Evolutionary conservation across 371 early-diverging fungal species (phyloP).

Genomic region (Circinella minor): DNA sequence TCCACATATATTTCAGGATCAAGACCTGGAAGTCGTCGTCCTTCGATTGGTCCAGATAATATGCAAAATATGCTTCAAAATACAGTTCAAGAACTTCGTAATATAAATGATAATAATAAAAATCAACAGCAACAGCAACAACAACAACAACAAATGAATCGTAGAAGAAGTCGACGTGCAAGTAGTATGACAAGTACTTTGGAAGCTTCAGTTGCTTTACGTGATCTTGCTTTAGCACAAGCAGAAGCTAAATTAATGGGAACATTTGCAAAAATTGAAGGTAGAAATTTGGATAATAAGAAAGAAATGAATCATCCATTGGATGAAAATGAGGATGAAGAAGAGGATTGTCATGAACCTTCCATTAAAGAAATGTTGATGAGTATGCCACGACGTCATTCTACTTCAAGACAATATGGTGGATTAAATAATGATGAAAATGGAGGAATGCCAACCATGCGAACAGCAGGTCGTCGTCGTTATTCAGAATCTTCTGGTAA

Average conservation of each 20-base stretch:
- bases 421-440: constrained; percentile 2
- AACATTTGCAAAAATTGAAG: constrained; percentile 19
- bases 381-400: constrained; percentile 17
- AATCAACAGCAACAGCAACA: not conserved
- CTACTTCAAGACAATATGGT: constrained; percentile 9
- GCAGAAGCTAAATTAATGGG: constrained; percentile 46
- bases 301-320: not conserved
- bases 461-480: constrained; percentile 11
- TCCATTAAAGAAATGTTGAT: constrained; percentile 5
- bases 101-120: constrained; percentile 18
- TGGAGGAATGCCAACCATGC: not conserved
- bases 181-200: constrained; percentile 25
- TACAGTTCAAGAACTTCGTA: constrained; percentile 35
- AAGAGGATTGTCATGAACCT: not conserved
- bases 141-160: not conserved
- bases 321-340: not conserved
- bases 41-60: constrained; percentile 19
- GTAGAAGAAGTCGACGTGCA: constrained; percentile 28
- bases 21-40: constrained; percentile 9
- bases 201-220: constrained; percentile 23
- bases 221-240: constrained; percentile 42
- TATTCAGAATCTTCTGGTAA: constrained; percentile 39
- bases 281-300: not conserved
- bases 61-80: constrained; percentile 32
- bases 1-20: not conserved